Base-by-base conservation (phyloP, 495 filamentous ascomycete species). In the Friedmanniomyces simplex region DNA sequence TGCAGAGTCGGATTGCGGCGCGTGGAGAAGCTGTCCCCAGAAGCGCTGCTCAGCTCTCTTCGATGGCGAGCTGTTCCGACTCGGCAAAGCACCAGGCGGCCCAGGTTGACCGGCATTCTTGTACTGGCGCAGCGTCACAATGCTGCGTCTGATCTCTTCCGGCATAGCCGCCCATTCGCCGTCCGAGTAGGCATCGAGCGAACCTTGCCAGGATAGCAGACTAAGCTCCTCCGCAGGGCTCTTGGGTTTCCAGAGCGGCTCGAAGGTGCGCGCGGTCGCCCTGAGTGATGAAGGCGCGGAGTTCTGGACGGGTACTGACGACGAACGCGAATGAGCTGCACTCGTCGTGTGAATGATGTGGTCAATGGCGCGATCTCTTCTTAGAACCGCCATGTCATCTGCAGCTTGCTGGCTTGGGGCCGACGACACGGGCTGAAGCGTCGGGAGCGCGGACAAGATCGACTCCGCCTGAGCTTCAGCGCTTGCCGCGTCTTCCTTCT, bases 221-320 rank as follows among this genome's bases (percentile, higher is more conserved):
- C 56, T 26, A 36, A 58, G 28, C 41, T 58, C 48, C 28, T 58
- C 3, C 6, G 24, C 49, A 13, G 26, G 20, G 11, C 12, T 58
- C 36, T 58, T 16, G 16, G 56, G 48, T 21, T 45, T 52, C 56
- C 56, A 58, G 11, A 58, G 12, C 22, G 56, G 56, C 28, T 26
- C 21, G 39, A 58, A 58, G 6, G 25, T 10, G 24, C n/a, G 13
- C n/a, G 56, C 56, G 1, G 47, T 53, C 8, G 48, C 56, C 11
- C 56, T 30, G 8, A 58, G 56, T 14, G 56, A 52, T 18, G 56
- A 58, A 1, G 49, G 14, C 24, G 48, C 18, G 7, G 26, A 25
- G 5, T 32, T 16, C 49, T 32, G 11, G 6, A 13, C 10, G 55
- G 21, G 45, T 22, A 39, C 21, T 32, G 54, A 32, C 13, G 13